Evolutionary conservation across 768 basidiomycete species (phyloP).

Genomic region (Leccinum uliginosum): DNA sequence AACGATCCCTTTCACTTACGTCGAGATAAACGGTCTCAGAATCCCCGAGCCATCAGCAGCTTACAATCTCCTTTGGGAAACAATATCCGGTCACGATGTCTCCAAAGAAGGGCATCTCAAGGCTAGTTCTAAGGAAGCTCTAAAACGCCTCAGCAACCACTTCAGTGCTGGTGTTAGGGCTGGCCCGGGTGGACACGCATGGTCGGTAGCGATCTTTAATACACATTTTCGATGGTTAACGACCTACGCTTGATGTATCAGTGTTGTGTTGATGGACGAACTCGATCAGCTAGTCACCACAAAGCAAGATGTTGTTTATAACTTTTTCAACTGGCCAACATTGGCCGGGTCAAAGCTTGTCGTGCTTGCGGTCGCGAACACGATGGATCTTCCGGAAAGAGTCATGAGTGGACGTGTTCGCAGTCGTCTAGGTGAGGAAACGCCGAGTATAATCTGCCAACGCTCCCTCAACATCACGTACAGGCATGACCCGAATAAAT

Average conservation of each 20-base stretch:
- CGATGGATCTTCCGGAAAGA: constrained; percentile 95
- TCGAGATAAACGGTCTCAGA: constrained; percentile 95
- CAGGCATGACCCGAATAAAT: constrained; percentile 88
- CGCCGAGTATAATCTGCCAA: not conserved
- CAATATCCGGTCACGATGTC: constrained; percentile 76
- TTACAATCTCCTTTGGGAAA: constrained; percentile 90
- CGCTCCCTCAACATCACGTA: not conserved
- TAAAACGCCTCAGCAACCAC: constrained; percentile 72
- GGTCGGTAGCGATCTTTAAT: constrained; percentile 46
- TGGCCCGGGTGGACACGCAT: constrained; percentile 84
- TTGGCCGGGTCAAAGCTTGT: constrained; percentile 82
- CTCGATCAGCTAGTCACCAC: constrained; percentile 93
- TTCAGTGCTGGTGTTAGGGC: constrained; percentile 62
- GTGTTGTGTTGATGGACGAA: constrained; percentile 97
- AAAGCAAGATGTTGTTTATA: constrained; percentile 98
- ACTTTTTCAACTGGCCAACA: constrained; percentile 99
- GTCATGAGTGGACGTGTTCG: constrained; percentile 90
- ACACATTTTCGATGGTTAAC: not conserved
- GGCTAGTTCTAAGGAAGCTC: constrained; percentile 74
- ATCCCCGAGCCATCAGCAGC: constrained; percentile 92
- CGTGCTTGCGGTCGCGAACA: constrained; percentile 96
- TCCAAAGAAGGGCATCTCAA: constrained; percentile 58
- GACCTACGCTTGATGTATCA: constrained; percentile 28
- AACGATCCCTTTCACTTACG: constrained; percentile 90
- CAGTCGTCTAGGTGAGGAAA: constrained; percentile 74